phyloP scores from a whole-genome alignment of 805 yeast species.

The Kluyveromyces siamensis region DNA sequence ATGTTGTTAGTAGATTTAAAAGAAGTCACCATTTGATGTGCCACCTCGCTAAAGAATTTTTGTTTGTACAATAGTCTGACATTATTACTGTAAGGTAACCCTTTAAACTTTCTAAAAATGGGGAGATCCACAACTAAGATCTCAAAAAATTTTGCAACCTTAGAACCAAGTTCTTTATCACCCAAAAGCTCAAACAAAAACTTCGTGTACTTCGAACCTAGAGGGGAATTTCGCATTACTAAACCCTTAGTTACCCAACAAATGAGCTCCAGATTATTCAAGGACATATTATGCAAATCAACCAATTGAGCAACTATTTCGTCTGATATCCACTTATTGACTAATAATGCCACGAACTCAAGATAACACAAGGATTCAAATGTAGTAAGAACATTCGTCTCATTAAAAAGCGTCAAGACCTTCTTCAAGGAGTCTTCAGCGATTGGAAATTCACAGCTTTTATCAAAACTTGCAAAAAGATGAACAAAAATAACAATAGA shows the following conservation, averaged over 20 bases:
- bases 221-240: conserved; percentile 44
- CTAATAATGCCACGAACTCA: conserved; percentile 19
- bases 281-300: conserved; percentile 9
- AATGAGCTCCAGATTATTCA: conserved; percentile 39
- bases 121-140: conserved; percentile 61
- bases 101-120: conserved; percentile 41
- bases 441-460: conserved; percentile 12
- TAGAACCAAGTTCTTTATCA: conserved; percentile 26
- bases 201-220: conserved; percentile 28
- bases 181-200: conserved; percentile 30
- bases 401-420: neutral
- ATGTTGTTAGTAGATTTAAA: conserved; percentile 28
- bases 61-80: conserved; percentile 72
- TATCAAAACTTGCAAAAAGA: conserved; percentile 46
- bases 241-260: conserved; percentile 72
- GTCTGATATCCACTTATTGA: conserved; percentile 24
- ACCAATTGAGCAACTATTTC: conserved; percentile 7
- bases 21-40: conserved; percentile 46
- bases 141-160: conserved; percentile 48
- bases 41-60: conserved; percentile 52
- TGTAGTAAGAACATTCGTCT: conserved; percentile 3
- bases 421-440: conserved; percentile 5
- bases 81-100: conserved; percentile 41
- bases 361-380: conserved; percentile 21
- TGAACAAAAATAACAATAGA: conserved; percentile 35